Conservation (phyloP, 495 filamentous ascomycete species). For the Penicillium mononematosum region DNA sequence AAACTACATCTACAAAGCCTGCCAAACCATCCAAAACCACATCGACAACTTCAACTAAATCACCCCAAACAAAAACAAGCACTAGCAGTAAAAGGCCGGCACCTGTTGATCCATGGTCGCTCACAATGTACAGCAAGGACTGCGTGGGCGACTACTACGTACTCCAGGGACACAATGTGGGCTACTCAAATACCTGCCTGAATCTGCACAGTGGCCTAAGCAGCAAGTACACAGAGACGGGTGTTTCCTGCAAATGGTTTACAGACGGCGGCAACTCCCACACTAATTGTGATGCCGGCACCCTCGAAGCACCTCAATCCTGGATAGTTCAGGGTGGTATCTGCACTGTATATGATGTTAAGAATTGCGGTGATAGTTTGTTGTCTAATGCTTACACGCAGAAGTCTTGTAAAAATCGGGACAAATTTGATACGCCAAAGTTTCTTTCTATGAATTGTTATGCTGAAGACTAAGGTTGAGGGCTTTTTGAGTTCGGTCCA, state of each 20-base stretch:
- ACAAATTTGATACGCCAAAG: conserved; percentile 1
- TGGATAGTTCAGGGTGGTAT: neutral
- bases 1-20: neutral
- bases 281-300: neutral
- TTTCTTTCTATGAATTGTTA: conserved; percentile 2
- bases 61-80: neutral
- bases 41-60: neutral
- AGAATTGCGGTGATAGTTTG: neutral
- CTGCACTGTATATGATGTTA: neutral
- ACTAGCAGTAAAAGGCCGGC: neutral
- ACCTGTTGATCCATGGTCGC: neutral
- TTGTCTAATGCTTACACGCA: neutral
- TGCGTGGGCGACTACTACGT: neutral
- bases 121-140: neutral
- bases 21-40: no score
- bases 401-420: neutral
- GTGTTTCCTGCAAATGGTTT: neutral
- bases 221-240: neutral
- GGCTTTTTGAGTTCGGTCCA: no score
- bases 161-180: neutral
- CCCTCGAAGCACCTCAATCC: neutral
- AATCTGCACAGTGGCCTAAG: neutral
- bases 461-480: neutral
- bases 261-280: neutral
- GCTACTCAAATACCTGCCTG: neutral